Evolutionary conservation across 345 rosid genomes (phyloP).

Genomic region (Linum tenue): DNA sequence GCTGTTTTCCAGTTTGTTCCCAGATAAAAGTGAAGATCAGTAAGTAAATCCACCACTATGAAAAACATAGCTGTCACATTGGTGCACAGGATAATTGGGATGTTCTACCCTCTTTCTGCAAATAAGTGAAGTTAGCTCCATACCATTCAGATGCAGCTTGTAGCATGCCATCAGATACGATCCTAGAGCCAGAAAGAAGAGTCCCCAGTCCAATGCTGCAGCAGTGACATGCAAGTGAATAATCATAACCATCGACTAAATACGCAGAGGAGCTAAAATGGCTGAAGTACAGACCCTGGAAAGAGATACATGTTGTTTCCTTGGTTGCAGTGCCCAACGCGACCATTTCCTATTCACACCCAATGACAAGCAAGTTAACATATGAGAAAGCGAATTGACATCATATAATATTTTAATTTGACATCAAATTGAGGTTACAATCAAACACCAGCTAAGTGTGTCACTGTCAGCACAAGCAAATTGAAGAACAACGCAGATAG

Average conservation of each 20-base stretch:
- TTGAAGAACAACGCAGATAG: background rate
- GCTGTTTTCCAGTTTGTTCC: constrained; percentile 37
- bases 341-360: constrained; percentile 54
- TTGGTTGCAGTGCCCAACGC: constrained; percentile 84
- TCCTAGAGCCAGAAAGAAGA: constrained; percentile 86
- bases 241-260: background rate
- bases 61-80: background rate
- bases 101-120: background rate
- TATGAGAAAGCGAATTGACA: background rate
- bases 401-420: background rate
- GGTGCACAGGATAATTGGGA: background rate
- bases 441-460: background rate
- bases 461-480: background rate
- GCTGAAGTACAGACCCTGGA: constrained; percentile 65
- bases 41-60: background rate
- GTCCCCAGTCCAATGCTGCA: constrained; percentile 95
- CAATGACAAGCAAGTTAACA: constrained; percentile 12
- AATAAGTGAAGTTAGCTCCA: background rate
- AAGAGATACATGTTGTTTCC: constrained; percentile 98
- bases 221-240: background rate
- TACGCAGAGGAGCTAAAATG: background rate
- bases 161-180: constrained; percentile 89
- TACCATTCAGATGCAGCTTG: constrained; percentile 99
- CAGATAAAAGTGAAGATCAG: constrained; percentile 5
- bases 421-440: background rate